Conservation (phyloP, 192 early-diverging fungal species). For the Powellomyces hirtus region DNA sequence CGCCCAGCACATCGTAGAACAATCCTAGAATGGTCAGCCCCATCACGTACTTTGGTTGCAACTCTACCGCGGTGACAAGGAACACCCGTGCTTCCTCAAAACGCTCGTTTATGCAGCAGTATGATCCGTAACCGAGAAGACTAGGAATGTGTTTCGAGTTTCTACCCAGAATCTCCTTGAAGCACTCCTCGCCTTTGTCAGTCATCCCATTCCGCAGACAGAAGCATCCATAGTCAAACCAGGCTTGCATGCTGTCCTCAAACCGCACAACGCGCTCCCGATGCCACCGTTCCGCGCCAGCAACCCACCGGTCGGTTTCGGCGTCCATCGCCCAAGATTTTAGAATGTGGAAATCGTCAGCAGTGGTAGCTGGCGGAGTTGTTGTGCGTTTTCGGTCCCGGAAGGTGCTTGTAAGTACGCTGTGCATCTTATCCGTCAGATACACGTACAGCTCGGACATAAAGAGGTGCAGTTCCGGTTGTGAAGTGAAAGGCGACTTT, state of each 20-base stretch:
- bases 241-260: conserved; percentile 55
- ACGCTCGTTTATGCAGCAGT: conserved; percentile 42
- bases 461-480: conserved; percentile 55
- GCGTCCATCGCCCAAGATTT: conserved; percentile 53
- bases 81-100: conserved; percentile 56
- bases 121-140: conserved; percentile 48
- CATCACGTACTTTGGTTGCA: conserved; percentile 50
- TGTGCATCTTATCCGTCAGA: conserved; percentile 58
- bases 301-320: conserved; percentile 39
- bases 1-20: conserved; percentile 50
- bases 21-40: conserved; percentile 45
- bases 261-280: conserved; percentile 55
- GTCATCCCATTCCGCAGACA: conserved; percentile 43
- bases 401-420: conserved; percentile 45
- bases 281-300: conserved; percentile 47
- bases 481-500: conserved; percentile 49
- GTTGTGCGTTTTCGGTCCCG: conserved; percentile 27
- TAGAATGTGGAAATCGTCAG: conserved; percentile 42
- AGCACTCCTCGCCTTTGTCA: conserved; percentile 53
- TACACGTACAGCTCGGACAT: conserved; percentile 61
- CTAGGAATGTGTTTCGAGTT: conserved; percentile 57
- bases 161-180: conserved; percentile 49
- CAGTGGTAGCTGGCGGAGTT: conserved; percentile 36
- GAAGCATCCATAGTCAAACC: conserved; percentile 63
- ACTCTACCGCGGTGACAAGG: conserved; percentile 44